phyloP scores from a whole-genome alignment of 129 eudicot genomes.

The Kitagawia praeruptora region DNA sequence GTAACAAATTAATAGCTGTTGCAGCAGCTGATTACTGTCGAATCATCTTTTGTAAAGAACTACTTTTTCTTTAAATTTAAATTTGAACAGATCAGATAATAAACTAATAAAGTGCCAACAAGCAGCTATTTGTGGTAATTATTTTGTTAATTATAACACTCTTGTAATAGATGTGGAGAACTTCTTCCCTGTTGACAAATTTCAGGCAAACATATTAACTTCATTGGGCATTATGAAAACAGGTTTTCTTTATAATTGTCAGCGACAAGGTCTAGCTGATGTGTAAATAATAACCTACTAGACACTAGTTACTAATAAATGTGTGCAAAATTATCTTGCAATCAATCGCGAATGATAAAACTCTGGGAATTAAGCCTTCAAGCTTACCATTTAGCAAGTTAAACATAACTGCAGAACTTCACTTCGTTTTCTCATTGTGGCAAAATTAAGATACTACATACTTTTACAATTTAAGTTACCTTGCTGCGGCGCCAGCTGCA shows the following conservation, averaged over 20 bases:
- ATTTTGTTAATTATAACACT: neutral
- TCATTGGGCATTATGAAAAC: neutral
- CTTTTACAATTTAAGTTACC: conserved; percentile 28
- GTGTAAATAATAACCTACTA: neutral
- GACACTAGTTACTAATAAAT: neutral
- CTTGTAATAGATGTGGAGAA: neutral
- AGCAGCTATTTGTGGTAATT: neutral
- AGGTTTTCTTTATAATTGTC: neutral
- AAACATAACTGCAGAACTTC: neutral
- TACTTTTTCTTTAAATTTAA: neutral
- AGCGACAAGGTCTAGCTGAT: neutral
- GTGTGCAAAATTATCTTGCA: neutral
- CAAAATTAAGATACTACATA: neutral
- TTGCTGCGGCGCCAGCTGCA: conserved; percentile 89
- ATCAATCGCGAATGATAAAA: neutral
- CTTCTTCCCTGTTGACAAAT: neutral
- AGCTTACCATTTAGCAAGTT: neutral
- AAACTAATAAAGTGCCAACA: neutral
- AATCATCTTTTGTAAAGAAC: neutral
- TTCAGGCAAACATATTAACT: neutral
- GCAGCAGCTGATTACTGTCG: neutral
- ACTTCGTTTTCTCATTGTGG: neutral
- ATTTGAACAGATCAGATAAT: neutral
- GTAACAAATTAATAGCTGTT: neutral
- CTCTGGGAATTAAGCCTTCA: neutral